phyloP scores from a whole-genome alignment of 2,329 filamentous ascomycete species.

The Dactylellina sp. region DNA sequence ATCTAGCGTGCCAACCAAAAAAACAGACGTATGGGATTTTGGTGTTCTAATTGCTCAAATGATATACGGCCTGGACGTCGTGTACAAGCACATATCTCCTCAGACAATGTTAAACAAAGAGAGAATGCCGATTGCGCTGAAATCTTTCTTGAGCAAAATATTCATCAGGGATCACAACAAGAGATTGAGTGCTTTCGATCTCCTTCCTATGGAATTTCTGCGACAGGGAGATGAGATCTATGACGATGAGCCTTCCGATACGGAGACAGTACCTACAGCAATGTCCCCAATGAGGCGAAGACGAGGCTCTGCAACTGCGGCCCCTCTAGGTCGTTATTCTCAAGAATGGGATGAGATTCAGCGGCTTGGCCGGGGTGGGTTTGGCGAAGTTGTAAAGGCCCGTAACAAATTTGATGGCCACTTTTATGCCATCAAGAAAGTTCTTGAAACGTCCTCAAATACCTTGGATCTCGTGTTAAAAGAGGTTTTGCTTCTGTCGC shows the following conservation, averaged over 20 bases:
- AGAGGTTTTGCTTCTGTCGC: conserved; percentile 88
- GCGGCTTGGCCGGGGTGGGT: conserved; percentile 89
- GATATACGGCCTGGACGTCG: conserved; percentile 84
- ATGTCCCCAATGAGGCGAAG: conserved; percentile 61
- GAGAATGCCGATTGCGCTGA: conserved; percentile 77
- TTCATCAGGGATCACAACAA: conserved; percentile 88
- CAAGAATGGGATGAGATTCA: conserved; percentile 93
- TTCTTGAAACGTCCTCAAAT: conserved; percentile 81
- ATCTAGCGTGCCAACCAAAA: conserved; percentile 70
- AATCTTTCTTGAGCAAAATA: conserved; percentile 83
- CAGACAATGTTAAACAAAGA: conserved; percentile 77
- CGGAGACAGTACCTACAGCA: conserved; percentile 58
- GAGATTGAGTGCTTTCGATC: conserved; percentile 82
- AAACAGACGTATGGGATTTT: conserved; percentile 95
- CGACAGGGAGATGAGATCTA: conserved; percentile 63
- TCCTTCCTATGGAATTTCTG: conserved; percentile 71
- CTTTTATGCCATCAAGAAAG: conserved; percentile 97
- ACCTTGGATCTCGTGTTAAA: conserved; percentile 85
- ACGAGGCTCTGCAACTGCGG: conserved; percentile 61
- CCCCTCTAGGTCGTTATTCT: conserved; percentile 73
- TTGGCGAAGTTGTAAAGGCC: conserved; percentile 95
- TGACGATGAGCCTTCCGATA: conserved; percentile 63
- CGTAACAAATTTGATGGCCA: conserved; percentile 93
- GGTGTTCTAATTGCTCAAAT: conserved; percentile 93
- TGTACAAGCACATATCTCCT: conserved; percentile 82